Percentiles rank a stretch among this genome's conserved stretches.
phyloP scores from a whole-genome alignment of 164 flowering plant species.

The Taxillus chinensis region DNA sequence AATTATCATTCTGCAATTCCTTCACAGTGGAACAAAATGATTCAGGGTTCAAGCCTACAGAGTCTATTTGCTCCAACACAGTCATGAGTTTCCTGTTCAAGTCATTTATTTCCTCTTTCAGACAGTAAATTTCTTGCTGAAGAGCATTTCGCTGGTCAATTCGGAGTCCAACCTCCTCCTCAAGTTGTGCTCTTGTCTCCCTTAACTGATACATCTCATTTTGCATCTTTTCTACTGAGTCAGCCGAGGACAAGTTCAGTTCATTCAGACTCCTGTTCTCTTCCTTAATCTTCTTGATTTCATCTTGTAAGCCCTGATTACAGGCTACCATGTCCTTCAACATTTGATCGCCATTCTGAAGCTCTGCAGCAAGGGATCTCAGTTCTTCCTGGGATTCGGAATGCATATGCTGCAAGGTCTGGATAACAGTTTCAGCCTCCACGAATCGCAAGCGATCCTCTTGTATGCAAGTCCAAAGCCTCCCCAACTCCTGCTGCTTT shows the following conservation, averaged over 20 bases:
- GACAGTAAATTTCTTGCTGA: conserved; percentile 54
- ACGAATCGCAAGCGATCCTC: conserved; percentile 47
- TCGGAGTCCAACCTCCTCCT: conserved; percentile 46
- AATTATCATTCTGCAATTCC: conserved; percentile 40
- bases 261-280: conserved; percentile 44
- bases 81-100: conserved; percentile 29
- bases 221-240: conserved; percentile 39
- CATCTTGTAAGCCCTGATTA: conserved; percentile 28
- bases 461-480: conserved; percentile 46
- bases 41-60: conserved; percentile 31
- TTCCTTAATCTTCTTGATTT: conserved; percentile 29
- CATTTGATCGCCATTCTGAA: conserved; percentile 27
- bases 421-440: conserved; percentile 64
- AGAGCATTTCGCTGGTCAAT: conserved; percentile 47
- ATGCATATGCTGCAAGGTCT: conserved; percentile 49
- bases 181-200: conserved; percentile 35
- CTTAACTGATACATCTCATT: conserved; percentile 35
- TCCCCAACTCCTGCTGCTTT: conserved; percentile 56
- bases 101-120: conserved; percentile 49
- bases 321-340: conserved; percentile 27
- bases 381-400: conserved; percentile 52
- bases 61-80: conserved; percentile 35
- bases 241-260: conserved; percentile 34
- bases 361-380: conserved; percentile 34
- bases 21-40: conserved; percentile 37